Percentiles rank a stretch among this genome's conserved stretches.
Evolutionary conservation across 2,329 filamentous ascomycete genomes (phyloP).

Genomic region (Diaporthe longicolla): DNA sequence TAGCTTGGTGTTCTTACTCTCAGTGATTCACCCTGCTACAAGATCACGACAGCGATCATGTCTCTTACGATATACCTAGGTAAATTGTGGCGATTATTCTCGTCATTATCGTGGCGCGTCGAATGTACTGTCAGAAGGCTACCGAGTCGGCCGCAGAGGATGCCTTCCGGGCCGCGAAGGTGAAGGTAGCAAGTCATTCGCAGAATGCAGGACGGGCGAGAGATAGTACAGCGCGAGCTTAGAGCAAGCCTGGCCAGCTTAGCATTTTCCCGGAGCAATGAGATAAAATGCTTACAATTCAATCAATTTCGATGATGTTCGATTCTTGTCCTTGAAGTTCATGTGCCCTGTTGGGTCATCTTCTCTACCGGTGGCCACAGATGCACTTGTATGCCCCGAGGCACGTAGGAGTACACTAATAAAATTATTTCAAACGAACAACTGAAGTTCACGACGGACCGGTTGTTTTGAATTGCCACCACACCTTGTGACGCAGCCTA

Average conservation of each 20-base stretch:
- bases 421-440: neutral
- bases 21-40: too few species aligned
- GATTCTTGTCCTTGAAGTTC: too few species aligned
- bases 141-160: neutral
- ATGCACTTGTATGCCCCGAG: neutral
- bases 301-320: too few species aligned
- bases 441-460: neutral
- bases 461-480: neutral
- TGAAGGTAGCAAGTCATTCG: neutral
- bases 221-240: neutral
- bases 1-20: too few species aligned
- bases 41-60: neutral
- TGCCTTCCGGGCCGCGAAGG: neutral
- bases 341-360: neutral
- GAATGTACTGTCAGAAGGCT: neutral
- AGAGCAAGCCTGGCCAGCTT: too few species aligned
- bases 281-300: too few species aligned
- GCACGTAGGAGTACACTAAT: neutral
- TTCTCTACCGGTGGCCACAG: too few species aligned
- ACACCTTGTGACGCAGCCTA: slow-evolving; percentile 15
- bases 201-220: neutral
- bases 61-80: neutral
- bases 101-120: neutral
- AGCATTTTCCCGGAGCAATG: neutral
- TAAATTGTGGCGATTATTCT: neutral